phyloP scores from a whole-genome alignment of 1,139 yeast species.

The Candida sp. region DNA sequence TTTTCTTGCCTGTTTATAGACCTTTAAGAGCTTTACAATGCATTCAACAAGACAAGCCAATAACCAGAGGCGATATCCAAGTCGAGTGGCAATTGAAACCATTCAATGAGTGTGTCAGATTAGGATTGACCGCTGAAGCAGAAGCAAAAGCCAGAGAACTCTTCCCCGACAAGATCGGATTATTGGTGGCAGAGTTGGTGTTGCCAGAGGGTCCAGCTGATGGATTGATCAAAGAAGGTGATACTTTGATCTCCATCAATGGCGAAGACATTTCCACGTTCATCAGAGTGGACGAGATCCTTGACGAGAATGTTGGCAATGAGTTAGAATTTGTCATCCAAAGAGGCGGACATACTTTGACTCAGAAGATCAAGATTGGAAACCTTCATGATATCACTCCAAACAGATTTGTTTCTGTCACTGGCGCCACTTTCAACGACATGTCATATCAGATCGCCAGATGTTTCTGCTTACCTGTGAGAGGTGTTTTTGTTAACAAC shows the following conservation, averaged over 20 bases:
- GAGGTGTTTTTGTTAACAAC: constrained; percentile 81
- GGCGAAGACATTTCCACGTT: constrained; percentile 70
- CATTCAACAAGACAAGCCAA: constrained; percentile 58
- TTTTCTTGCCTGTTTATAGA: constrained; percentile 85
- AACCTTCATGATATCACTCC: constrained; percentile 88
- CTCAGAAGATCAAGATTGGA: constrained; percentile 59
- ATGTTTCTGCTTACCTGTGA: constrained; percentile 80
- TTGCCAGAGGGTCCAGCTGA: constrained; percentile 92
- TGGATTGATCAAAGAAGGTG: constrained; percentile 79
- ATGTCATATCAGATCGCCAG: constrained; percentile 91
- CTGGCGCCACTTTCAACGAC: constrained; percentile 87
- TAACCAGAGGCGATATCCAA: constrained; percentile 86
- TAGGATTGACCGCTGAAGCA: constrained; percentile 79
- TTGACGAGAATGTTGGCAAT: constrained; percentile 73
- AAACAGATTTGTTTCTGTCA: constrained; percentile 75
- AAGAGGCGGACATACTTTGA: constrained; percentile 69
- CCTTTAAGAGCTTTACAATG: constrained; percentile 83
- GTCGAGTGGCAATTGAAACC: constrained; percentile 90
- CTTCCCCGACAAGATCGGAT: constrained; percentile 81
- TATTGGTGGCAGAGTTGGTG: constrained; percentile 83
- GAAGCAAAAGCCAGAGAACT: constrained; percentile 69
- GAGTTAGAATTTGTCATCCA: constrained; percentile 65
- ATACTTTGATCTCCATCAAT: constrained; percentile 76
- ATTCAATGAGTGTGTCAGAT: constrained; percentile 86
- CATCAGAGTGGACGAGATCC: constrained; percentile 78